Evolutionary conservation across 257 asterid species (phyloP), one percentile per base, ranked within the genome.

Genomic region (Solanum sejunctum): DNA sequence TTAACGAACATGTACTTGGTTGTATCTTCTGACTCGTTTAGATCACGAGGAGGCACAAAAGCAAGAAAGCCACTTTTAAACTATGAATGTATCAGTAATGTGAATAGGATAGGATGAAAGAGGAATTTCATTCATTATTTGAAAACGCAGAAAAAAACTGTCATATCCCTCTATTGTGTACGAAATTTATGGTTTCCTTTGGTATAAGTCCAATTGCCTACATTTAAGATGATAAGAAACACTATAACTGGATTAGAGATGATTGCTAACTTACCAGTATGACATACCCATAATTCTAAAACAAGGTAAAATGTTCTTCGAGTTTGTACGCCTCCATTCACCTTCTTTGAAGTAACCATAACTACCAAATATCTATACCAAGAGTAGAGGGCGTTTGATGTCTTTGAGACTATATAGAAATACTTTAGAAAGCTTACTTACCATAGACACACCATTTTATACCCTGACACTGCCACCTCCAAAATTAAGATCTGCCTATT

Each of bases 1-100:
- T 63, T 32, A 26, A 82, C 64, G 63, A 82, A 63, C 85, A 63
- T 82, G 79, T 84, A 72, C 63, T 39, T 55, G 58, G 43, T 57
- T 79, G 81, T 49, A 85, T 18, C 57, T 78, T 58, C 71, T 39
- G 87, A 78, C 80, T 85, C 52, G 67, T 78, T 85, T 85, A 79
- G 77, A 79, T 85, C 84, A 85, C 55, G 57, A 85, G 45, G 54
- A 49, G 64, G 20, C 83, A 85, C 80, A 79, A 85, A 69, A 51
- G 43, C 60, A 75, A 75, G 81, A 75, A 49, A 49, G 60, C 60
- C 81, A 75, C 81, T 75, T 75, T 49, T 47, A 47, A 16, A 4
- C 81, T 49, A 70, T 70, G 12, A 49, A 15, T 39, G 12, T 57
- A 47, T 73, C 57, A 21, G 81, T 47, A 21, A n/a, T 23, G 81